These are phyloP conservation scores for Fusarium subtropicale DNA, from an alignment of 2,329 filamentous ascomycete genomes.

Conservation along the genomic window DNA sequence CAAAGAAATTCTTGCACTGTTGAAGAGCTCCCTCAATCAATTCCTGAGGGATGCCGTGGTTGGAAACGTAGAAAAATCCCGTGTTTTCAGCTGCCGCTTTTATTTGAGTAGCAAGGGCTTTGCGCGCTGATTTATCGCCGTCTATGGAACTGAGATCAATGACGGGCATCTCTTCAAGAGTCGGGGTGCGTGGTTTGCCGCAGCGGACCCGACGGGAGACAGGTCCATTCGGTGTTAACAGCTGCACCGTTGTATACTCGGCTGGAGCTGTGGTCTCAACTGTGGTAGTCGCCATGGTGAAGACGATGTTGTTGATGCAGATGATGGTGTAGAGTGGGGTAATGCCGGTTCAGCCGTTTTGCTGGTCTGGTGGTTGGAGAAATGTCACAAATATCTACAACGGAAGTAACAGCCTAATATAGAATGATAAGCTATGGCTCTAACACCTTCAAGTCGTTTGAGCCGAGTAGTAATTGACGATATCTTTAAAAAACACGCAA, in stretches of 20 bases:
- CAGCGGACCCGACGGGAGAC: constrained; percentile 17
- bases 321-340: not conserved
- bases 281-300: not conserved
- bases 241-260: constrained; percentile 9
- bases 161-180: constrained; percentile 6
- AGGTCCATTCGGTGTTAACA: constrained; percentile 8
- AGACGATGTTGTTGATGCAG: not conserved
- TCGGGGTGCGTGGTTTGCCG: constrained; percentile 14
- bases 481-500: not conserved
- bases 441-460: fast-evolving
- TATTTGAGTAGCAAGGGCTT: not conserved
- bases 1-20: not conserved
- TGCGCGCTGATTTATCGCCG: not conserved
- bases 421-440: fast-evolving
- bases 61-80: not conserved
- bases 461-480: not conserved
- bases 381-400: fast-evolving
- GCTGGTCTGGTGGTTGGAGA: fast-evolving
- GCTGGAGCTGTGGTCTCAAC: not conserved
- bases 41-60: not conserved
- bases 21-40: constrained; percentile 1
- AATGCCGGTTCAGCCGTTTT: fast-evolving
- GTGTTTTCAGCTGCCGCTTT: constrained; percentile 6
- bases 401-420: not conserved
- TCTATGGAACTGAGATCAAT: constrained; percentile 1